These are phyloP conservation scores for Termitomyces sp. DNA, from an alignment of 768 basidiomycete genomes.

Conservation along the genomic window DNA sequence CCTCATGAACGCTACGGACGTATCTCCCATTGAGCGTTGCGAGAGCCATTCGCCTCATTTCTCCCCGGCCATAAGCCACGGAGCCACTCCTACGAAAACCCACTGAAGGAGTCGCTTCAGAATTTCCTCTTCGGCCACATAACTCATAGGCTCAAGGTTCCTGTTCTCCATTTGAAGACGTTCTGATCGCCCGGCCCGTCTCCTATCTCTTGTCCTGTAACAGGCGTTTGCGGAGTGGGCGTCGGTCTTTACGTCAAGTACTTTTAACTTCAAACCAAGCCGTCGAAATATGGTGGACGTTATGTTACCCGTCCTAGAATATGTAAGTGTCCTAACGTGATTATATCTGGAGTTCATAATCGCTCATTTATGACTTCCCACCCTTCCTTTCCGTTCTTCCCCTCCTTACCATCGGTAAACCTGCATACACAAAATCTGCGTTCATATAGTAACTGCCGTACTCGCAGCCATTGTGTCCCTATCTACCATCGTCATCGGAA, in stretches of 20 bases:
- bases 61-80: too few species aligned
- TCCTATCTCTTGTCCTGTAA: too few species aligned
- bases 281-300: not conserved
- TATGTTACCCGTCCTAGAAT: not conserved
- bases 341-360: not conserved
- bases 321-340: not conserved
- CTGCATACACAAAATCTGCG: not conserved
- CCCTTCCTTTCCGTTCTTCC: too few species aligned
- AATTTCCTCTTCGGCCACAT: too few species aligned
- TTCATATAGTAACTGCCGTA: not conserved
- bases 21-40: too few species aligned
- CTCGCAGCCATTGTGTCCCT: slow-evolving; percentile 1
- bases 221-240: not conserved
- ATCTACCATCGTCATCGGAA: slow-evolving; percentile 1
- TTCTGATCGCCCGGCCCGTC: not conserved
- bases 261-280: not conserved
- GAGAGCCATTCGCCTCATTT: too few species aligned
- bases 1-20: too few species aligned
- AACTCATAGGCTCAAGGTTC: too few species aligned
- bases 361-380: too few species aligned
- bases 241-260: not conserved
- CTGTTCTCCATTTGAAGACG: too few species aligned
- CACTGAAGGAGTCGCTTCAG: too few species aligned
- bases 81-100: too few species aligned
- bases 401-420: not conserved